A percentile compares a stretch with the other conserved stretches of the same genome.
Evolutionary conservation across 139 green algal genomes (phyloP).

Genomic region (Pseudopediastrum boryanum): DNA sequence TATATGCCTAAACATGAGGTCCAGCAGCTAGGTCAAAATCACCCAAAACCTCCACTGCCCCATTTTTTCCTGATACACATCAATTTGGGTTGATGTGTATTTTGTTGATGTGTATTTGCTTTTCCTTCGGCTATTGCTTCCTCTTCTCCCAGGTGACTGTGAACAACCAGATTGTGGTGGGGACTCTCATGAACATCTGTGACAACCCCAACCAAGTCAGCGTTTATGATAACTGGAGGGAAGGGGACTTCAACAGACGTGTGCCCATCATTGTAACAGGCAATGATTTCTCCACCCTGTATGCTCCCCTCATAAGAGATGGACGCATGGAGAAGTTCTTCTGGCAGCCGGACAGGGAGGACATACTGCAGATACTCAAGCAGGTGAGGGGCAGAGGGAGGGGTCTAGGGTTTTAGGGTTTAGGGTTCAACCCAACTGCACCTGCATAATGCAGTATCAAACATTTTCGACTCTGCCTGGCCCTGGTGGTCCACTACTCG

Average conservation of each 20-base stretch:
- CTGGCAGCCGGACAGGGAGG: constrained; percentile 76
- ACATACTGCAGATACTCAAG: constrained; percentile 77
- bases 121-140: not conserved
- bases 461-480: no score
- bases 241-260: constrained; percentile 37
- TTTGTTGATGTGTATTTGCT: no score
- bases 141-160: constrained; percentile 66
- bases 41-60: no score
- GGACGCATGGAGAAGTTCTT: constrained; percentile 82
- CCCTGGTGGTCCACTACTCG: no score
- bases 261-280: constrained; percentile 58
- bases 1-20: no score
- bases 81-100: no score
- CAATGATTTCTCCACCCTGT: constrained; percentile 89
- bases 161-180: constrained; percentile 93
- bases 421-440: no score
- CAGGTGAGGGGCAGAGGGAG: constrained; percentile 26
- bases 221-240: constrained; percentile 68
- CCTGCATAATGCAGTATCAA: no score
- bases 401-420: no score
- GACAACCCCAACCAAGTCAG: constrained; percentile 83
- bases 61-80: no score
- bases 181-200: constrained; percentile 92
- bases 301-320: constrained; percentile 87
- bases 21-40: no score